Evolutionary conservation across 148 eudicot genomes (phyloP).

Genomic region (Camellia granthamiana): DNA sequence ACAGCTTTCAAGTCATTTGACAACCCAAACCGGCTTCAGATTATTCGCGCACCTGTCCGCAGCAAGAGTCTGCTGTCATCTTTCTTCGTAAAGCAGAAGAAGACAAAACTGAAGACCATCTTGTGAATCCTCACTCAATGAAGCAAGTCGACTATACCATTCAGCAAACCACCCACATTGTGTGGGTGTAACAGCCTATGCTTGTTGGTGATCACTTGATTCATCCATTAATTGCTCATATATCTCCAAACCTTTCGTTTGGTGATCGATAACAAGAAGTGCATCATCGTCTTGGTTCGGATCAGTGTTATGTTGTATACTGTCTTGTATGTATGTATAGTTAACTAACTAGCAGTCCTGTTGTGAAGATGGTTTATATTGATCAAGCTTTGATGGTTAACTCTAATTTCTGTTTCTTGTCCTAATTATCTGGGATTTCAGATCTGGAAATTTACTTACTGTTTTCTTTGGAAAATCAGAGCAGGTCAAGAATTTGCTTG

Average conservation of each 20-base stretch:
- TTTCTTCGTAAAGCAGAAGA: slow-evolving; percentile 77
- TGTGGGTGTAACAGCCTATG: neutral
- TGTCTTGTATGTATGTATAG: neutral
- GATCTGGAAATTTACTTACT: too few relatives aligned
- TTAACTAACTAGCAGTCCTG: neutral
- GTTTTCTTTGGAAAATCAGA: too few relatives aligned
- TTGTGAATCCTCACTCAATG: too few relatives aligned
- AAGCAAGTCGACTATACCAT: too few relatives aligned
- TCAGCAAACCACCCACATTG: slow-evolving; percentile 13
- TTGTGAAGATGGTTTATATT: neutral
- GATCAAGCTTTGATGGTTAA: neutral
- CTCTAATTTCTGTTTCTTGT: neutral
- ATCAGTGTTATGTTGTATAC: neutral
- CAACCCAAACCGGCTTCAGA: slow-evolving; percentile 32
- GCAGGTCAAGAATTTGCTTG: too few relatives aligned
- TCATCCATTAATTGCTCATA: neutral
- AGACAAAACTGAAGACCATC: slow-evolving; percentile 48
- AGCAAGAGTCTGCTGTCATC: slow-evolving; percentile 68
- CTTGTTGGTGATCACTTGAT: neutral
- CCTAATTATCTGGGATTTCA: neutral
- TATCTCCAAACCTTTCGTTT: too few relatives aligned
- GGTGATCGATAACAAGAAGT: too few relatives aligned
- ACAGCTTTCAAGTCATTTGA: slow-evolving; percentile 52
- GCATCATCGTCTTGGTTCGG: neutral
- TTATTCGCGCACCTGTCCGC: slow-evolving; percentile 52